Base-by-base conservation (phyloP, 495 filamentous ascomycete species). In the Neurospora sp. region DNA sequence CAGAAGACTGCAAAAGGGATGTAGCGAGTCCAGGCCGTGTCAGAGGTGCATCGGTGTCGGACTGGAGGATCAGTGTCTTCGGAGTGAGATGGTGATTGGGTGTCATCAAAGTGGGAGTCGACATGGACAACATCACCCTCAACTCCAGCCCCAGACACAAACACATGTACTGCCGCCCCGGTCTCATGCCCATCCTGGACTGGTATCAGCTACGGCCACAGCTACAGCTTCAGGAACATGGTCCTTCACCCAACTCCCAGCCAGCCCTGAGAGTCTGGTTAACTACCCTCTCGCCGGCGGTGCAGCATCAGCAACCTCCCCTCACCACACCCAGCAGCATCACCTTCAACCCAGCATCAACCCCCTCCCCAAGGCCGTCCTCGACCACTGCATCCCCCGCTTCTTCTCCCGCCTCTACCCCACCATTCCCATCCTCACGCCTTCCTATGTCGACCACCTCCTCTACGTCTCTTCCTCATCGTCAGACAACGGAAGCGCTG, bases 321-420 rank as follows among this genome's bases (percentile, higher is more conserved):
- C 23, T 12, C 42, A n/a, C 16, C 71, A 71, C 35, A 1, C 18
- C 3, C 72, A 71, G 5, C 73, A 76, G 11, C 76, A 71, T 0
- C 6, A 16, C 1, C 74, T 74, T 23, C 72, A 75, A 41, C 75
- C 75, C 40, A 75, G 71, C 38, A 41, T 10, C 8, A 74, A 70
- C 14, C 42, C 76, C 8, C 75, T 76, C 2, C 77, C 80, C 5
- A 44, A 72, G 18, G 39, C 69, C 0, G 74, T 81, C 5, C 31
- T 78, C 46, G 77, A 80, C 70, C 76, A 78, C 72, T 84, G 83
- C 70, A 76, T 80, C 39, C 73, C 75, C 12, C 81, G 82, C 35
- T 84, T 84, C 75, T 81, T 82, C 44, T 81, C 83, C 72, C 75
- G 78, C 42, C 82, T 84, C 35, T 78, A 79, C 38, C 83, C 82